Base-by-base conservation (phyloP, 352 stramenopile species). In the Globisporangium yorkense region DNA sequence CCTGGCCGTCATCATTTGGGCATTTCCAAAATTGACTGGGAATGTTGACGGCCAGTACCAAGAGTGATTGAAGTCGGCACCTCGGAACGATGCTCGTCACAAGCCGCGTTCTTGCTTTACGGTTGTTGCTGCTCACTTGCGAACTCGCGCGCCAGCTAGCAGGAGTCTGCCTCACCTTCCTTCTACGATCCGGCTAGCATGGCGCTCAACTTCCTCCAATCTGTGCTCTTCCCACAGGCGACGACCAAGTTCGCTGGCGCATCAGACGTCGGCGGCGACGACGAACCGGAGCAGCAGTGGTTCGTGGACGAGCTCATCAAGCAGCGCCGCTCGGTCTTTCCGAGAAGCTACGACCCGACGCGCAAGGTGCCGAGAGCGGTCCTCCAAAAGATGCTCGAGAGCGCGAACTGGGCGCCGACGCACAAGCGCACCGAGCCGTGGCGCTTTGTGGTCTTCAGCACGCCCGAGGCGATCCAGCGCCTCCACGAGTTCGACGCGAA, bases 401-500 rank as follows among this genome's bases (percentile, higher is more conserved):
- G 68, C 52, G 83, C 85, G 33, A 92, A 92, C 66, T 94, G 85
- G 85, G 85, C 85, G 12, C 85, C 85, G 49, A 94, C 85, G 1
- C 82, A 94, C 58, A 75, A 68, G 54, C 74, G 75, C 51, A 92
- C 85, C 3, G 85, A 94, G 68, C 85, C 85, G 20, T 94, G 85
- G 85, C 83, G 81, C 46, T 94, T 92, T 53, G 64, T 89, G n/a
- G 73, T 94, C n/a, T 94, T 94, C 59, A 74, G 68, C 53, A 59
- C 75, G 2, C 61, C 62, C 9, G 80, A 89, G 21, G 78, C 76
- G 51, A 74, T 77, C 8, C 65, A 71, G 37, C 69, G 74, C n/a
- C 61, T 94, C 6, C 79, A 80, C 21, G 65, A 90, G 59, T 65
- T 91, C 29, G 70, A 92, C 47, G 80, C 78, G 9, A 72, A 71